These are phyloP conservation scores for Cryptosporidium sp. DNA, from an alignment of 169 alveolate genomes.

Conservation along the genomic window DNA sequence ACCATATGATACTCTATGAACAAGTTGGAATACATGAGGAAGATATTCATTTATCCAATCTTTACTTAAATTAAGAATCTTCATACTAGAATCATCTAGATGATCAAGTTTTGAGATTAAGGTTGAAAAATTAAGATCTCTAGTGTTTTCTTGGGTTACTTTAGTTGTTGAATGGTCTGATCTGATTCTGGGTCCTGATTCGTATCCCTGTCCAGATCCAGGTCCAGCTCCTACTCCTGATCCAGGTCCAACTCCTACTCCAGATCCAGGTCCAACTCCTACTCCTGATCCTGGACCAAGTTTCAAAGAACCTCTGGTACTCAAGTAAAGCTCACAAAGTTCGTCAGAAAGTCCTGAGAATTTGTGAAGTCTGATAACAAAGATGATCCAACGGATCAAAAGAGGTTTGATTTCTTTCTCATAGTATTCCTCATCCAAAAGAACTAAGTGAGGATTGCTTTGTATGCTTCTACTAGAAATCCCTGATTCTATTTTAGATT, in stretches of 20 bases:
- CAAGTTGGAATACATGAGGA: slow-evolving; percentile 89
- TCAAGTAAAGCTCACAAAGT: slow-evolving; percentile 26
- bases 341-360: slow-evolving; percentile 58
- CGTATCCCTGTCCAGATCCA: too few species aligned
- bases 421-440: slow-evolving; percentile 81
- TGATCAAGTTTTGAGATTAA: slow-evolving; percentile 47
- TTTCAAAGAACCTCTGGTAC: not conserved
- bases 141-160: not conserved
- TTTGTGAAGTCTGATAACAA: slow-evolving; percentile 59
- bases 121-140: not conserved
- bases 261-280: too few species aligned
- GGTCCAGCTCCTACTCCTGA: too few species aligned
- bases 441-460: slow-evolving; percentile 85
- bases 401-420: slow-evolving; percentile 79
- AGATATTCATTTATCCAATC: slow-evolving; percentile 89
- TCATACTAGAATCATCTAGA: slow-evolving; percentile 78
- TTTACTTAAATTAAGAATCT: slow-evolving; percentile 85
- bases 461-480: slow-evolving; percentile 80
- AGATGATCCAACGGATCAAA: slow-evolving; percentile 81
- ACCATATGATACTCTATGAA: slow-evolving; percentile 78
- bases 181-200: too few species aligned
- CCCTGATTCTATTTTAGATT: slow-evolving; percentile 67
- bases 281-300: too few species aligned
- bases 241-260: not conserved
- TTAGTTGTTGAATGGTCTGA: not conserved